Conservation (phyloP, 2,329 filamentous ascomycete species). For the Emmonsiellopsis sp. region DNA sequence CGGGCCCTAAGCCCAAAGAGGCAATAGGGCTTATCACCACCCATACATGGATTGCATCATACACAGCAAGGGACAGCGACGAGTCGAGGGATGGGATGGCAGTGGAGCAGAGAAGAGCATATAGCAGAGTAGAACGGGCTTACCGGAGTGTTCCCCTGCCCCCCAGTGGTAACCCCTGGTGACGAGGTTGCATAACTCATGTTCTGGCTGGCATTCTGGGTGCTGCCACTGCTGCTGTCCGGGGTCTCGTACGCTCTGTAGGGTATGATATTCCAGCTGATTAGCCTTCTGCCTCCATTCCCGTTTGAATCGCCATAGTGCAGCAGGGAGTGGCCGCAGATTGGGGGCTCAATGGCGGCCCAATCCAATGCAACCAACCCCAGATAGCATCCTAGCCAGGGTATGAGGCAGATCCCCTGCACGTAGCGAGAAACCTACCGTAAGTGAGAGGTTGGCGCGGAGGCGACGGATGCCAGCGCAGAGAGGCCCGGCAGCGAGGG, state of each 20-base stretch:
- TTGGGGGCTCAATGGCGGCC: not conserved
- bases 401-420: not conserved
- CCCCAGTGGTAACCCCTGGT: constrained; percentile 56
- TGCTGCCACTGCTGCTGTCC: constrained; percentile 14
- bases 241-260: constrained; percentile 3
- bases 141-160: constrained; percentile 45
- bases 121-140: constrained; percentile 19
- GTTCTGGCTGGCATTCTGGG: constrained; percentile 40
- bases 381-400: not conserved
- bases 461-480: constrained; percentile 50
- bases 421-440: constrained; percentile 35
- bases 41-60: not conserved
- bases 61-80: not conserved
- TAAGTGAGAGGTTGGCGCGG: constrained; percentile 42
- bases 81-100: no score
- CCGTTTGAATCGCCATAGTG: not conserved
- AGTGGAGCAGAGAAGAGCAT: not conserved
- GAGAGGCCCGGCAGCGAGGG: constrained; percentile 48
- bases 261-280: constrained; percentile 4
- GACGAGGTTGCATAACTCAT: constrained; percentile 57
- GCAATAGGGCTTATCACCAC: constrained; percentile 6
- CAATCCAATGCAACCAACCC: not conserved
- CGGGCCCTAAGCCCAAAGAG: constrained; percentile 15
- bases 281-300: not conserved
- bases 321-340: not conserved